Evolutionary conservation across 495 filamentous ascomycete species (phyloP), one percentile per base, ranked within the genome.

Genomic region (Lophiotrema nucula): DNA sequence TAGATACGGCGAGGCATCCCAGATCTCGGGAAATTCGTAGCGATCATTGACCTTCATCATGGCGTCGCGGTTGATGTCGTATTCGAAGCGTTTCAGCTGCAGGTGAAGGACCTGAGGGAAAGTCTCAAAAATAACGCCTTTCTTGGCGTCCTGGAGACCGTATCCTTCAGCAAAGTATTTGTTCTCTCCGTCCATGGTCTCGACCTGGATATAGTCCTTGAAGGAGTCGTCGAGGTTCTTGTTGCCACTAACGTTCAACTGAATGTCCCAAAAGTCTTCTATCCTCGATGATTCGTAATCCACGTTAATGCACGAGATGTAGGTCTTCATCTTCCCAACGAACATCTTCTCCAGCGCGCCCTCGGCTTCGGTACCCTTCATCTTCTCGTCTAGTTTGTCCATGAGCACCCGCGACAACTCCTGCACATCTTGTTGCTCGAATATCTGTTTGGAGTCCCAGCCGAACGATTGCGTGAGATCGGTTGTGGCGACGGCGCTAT

Each of bases 31-130:
- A 70, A 97, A 99, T 57, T 96, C 93, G 71, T 96, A 96, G 44
- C 92, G 87, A 68, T 97, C 93, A 69, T 99, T 97, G 68, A 99
- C 88, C 74, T 99, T 99, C 84, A 92, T 95, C 93, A 96, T 96
- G 21, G 89, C 90, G 70, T 97, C 90, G 47, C 88, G 85, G 42
- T 95, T 85, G 59, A 97, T 83, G 73, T 99, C 92, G 69, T 99
- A 99, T 69, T 97, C 91, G 71, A 99, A 99, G 18, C 93, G 87
- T 72, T 99, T 99, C 37, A 99, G 80, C 70, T 99, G 93, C 18
- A 99, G 77, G 70, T 99, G 91, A 31, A 99, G 73, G 12, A 99
- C 91, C 45, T 96, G 88, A 15, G 93, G 93, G 69, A 99, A 99
- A 58, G 86, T 88, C 65, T 89, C 87, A 72, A 99, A 99, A 55